phyloP scores from a whole-genome alignment of 495 filamentous ascomycete species.

The Saxispiralis lemnorum region DNA sequence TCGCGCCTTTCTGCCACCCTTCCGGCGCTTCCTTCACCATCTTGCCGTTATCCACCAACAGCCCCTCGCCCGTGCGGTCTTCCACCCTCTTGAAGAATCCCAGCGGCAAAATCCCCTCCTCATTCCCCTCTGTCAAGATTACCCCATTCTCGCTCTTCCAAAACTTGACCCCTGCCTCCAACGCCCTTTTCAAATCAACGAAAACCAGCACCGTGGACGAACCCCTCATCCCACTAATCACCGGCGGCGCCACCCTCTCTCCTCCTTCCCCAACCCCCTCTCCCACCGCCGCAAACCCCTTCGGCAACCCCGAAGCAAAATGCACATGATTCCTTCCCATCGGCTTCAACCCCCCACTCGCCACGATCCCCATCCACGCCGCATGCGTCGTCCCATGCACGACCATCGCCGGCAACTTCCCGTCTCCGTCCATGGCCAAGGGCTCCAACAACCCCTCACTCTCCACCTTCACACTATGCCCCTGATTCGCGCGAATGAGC shows the following conservation, averaged over 20 bases:
- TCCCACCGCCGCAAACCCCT: slow-evolving; percentile 22
- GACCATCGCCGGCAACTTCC: slow-evolving; percentile 42
- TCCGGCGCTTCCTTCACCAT: slow-evolving; percentile 13
- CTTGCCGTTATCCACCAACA: slow-evolving; percentile 21
- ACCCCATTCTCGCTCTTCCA: slow-evolving; percentile 76
- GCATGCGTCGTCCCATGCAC: slow-evolving; percentile 78
- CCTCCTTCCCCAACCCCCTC: slow-evolving; percentile 13
- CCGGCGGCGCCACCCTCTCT: slow-evolving; percentile 19
- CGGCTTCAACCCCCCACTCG: slow-evolving; percentile 51
- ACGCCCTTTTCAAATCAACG: slow-evolving; percentile 50
- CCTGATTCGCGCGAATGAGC: slow-evolving; percentile 88
- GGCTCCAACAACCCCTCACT: slow-evolving; percentile 49
- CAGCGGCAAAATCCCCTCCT: slow-evolving; percentile 18
- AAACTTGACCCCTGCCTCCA: slow-evolving; percentile 53
- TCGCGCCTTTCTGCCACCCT: neutral
- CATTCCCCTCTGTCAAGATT: slow-evolving; percentile 23
- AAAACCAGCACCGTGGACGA: slow-evolving; percentile 67
- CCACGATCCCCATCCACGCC: slow-evolving; percentile 54
- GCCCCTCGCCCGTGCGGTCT: slow-evolving; percentile 16
- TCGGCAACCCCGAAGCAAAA: slow-evolving; percentile 52
- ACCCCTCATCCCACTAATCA: slow-evolving; percentile 71
- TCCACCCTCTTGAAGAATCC: slow-evolving; percentile 24
- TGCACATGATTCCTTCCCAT: slow-evolving; percentile 83
- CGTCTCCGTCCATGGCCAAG: slow-evolving; percentile 30
- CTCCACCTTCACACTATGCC: slow-evolving; percentile 59